Evolutionary conservation across 257 asterid species (phyloP).

Genomic region (Solanum chmielewskii): DNA sequence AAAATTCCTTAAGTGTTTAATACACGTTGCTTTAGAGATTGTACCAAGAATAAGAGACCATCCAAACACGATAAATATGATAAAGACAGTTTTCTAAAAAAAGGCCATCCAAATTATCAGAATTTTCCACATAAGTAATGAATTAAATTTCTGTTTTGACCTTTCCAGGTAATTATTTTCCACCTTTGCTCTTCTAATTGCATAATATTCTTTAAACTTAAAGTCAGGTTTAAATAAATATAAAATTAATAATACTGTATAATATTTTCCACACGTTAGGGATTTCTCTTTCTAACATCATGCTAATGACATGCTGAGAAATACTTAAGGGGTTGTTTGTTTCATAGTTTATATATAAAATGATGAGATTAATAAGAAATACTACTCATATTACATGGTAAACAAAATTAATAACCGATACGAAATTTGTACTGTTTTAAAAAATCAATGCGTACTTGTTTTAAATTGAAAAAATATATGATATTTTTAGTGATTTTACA

Average conservation of each 20-base stretch:
- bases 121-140: background rate
- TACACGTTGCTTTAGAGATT: background rate
- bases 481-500: background rate
- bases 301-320: background rate
- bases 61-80: background rate
- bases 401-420: background rate
- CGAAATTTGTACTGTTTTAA: background rate
- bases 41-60: background rate
- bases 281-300: background rate
- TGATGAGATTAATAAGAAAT: background rate
- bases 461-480: background rate
- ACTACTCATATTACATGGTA: background rate
- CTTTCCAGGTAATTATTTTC: background rate
- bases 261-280: background rate
- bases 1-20: background rate
- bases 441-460: background rate
- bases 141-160: background rate
- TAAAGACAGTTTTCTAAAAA: background rate
- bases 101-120: background rate
- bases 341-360: background rate
- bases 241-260: no score
- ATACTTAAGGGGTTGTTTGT: background rate
- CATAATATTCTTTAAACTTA: background rate
- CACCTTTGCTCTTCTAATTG: background rate
- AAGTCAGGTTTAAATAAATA: background rate